Base-by-base conservation (phyloP, 192 early-diverging fungal species). In the Obelidium mucronatum region DNA sequence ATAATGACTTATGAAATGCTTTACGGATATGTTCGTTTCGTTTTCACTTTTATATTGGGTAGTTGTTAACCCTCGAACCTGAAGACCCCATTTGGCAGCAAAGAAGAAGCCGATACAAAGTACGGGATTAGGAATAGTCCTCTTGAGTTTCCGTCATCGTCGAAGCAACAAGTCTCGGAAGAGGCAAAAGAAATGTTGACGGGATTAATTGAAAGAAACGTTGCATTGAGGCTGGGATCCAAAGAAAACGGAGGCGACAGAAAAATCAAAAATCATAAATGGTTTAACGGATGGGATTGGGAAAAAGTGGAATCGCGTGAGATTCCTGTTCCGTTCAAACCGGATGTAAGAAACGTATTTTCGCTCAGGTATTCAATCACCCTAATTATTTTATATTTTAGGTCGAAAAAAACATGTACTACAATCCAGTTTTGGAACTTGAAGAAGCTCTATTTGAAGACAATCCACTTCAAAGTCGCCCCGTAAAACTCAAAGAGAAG, bases 391-490 rank as follows among this genome's bases (percentile, higher is more conserved):
- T n/a, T n/a, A n/a, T n/a, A 11, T 22, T 8, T 30, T 51, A 51
- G 44, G 24, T 67, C n/a, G 24, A 39, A 69, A 48, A 58, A 73
- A 59, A 74, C 28, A 37, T 85, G 40, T 94, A 94, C 79, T 94
- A 93, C 79, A 91, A 94, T 64, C 90, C 93, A 1, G 91, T 88
- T 0, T 90, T 90, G 68, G 93, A 94, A 53, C 78, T 94, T 1
- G 93, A 93, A 73, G 93, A 94, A 69, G 71, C 93, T 3, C 80
- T 94, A 35, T 83, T 93, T 69, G 93, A 94, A 63, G 90, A 92
- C 55, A 89, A 93, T 74, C 93, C 93, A 8, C 80, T 94, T 51
- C 86, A 69, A 73, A 84, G 81, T 78, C 76, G 74, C 40, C 82
- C 79, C 71, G 81, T 82, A 72, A 88, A 80, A 72, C 85, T 15